Conservation (phyloP, 306 rosid species). For the Quercus dentata region DNA sequence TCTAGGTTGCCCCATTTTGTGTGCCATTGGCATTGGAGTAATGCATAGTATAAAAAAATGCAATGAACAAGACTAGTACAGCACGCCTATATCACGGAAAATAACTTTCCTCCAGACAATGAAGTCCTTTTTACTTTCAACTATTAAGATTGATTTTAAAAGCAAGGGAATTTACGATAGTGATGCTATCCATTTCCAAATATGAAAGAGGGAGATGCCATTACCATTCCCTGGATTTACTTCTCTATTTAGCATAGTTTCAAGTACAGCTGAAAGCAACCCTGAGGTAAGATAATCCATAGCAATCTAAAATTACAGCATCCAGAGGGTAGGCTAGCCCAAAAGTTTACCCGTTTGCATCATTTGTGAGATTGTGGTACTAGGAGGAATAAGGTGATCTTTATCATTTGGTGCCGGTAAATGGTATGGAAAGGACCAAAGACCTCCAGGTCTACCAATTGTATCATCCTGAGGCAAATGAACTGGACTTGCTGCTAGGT, state of each 20-base stretch:
- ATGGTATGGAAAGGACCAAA: conserved; percentile 51
- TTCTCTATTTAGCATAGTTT: neutral
- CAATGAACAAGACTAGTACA: neutral
- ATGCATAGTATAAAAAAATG: neutral
- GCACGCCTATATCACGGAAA: neutral
- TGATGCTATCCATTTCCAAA: neutral
- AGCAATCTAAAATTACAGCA: conserved; percentile 2
- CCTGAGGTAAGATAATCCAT: neutral
- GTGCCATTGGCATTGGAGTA: conserved; percentile 6
- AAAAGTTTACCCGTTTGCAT: conserved; percentile 64
- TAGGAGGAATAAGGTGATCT: conserved; percentile 42
- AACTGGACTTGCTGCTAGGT: conserved; percentile 76
- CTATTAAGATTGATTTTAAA: neutral
- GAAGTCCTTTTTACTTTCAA: neutral
- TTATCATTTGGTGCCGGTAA: conserved; percentile 44
- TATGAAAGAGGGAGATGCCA: neutral
- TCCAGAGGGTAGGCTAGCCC: conserved; percentile 1
- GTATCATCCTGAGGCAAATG: conserved; percentile 47
- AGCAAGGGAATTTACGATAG: neutral
- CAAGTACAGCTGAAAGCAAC: conserved; percentile 15
- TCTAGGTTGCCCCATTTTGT: neutral
- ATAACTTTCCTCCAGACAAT: conserved; percentile 3
- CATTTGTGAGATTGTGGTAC: conserved; percentile 45
- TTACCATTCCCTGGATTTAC: conserved; percentile 6
- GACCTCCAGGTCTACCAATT: conserved; percentile 41